Base-by-base conservation (phyloP, 1,284 basidiomycete genomes). In the Cystobasidium slooffiae region DNA sequence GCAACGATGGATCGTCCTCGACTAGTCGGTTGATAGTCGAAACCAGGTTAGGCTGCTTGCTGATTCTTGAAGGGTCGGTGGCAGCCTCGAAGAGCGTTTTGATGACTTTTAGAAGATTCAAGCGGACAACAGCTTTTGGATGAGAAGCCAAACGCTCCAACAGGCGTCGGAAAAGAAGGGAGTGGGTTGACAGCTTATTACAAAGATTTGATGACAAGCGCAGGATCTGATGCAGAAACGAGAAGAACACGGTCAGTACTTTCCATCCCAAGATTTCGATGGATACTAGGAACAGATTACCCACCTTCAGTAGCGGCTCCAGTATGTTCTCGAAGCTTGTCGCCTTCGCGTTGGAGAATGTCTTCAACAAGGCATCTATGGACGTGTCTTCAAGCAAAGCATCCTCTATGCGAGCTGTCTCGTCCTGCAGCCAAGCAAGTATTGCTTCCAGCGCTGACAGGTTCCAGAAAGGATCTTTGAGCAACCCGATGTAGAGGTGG, bases 381-480 rank as follows among this genome's bases (percentile, higher is more conserved):
- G 92, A 86, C 3, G 85, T 83, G 0, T 87, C 83, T 79, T 91
- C 90, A 56, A 91, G 84, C 0, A 99, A 85, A 46, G 90, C 89
- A 80, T 95, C 93, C 81, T 98, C 96, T 5, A 99, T 92, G 65
- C 93, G 87, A 1, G 93, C 89, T 0, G 93, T 93, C 84, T 98
- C 96, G 80, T 97, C 96, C 84, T 94, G 92, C 75, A 98, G 84
- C 96, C 96, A 98, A 4, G 92, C 90, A 8, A 94, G 83, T 44
- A 97, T 88, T 6, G 94, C 89, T 81, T 99, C 96, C 69, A 98
- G 83, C 12, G 95, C 92, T 79, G 90, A 92, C 76, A 95, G 91
- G 81, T 95, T 92, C 88, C 97, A 99, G 84, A 97, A 97, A 0
- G 93, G 91, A 80, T 99, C 95, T 51, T 90, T 88, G 56, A 98